Conservation (phyloP, 2,329 filamentous ascomycete species). For the Aspergillus udagawae region DNA sequence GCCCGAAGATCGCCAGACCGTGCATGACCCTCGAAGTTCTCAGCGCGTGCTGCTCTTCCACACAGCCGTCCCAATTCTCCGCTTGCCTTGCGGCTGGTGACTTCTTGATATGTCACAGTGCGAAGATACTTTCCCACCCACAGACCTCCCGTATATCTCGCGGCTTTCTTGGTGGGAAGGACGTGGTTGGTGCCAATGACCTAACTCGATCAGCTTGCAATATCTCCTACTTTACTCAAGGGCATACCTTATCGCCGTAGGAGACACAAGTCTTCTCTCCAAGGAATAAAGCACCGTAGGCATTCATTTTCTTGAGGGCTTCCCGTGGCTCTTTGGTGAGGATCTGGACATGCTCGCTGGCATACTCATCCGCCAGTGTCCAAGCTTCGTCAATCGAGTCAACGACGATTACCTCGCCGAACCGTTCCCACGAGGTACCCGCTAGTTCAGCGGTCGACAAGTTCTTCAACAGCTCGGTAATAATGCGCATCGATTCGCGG, state of each 20-base stretch:
- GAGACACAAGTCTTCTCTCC: slow-evolving; percentile 52
- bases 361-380: slow-evolving; percentile 45
- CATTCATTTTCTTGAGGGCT: slow-evolving; percentile 49
- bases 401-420: slow-evolving; percentile 47
- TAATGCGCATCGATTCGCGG: slow-evolving; percentile 32
- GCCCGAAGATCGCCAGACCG: slow-evolving; percentile 49
- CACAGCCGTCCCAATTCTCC: slow-evolving; percentile 49
- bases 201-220: slow-evolving; percentile 20
- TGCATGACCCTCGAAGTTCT: slow-evolving; percentile 53
- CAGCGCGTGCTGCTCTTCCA: slow-evolving; percentile 47
- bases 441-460: slow-evolving; percentile 45
- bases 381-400: slow-evolving; percentile 43
- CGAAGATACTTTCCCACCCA: slow-evolving; percentile 55
- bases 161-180: slow-evolving; percentile 47
- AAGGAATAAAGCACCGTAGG: slow-evolving; percentile 51
- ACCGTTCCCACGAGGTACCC: slow-evolving; percentile 41
- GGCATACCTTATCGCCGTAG: slow-evolving; percentile 50
- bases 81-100: slow-evolving; percentile 41
- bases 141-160: slow-evolving; percentile 50
- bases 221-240: background rate
- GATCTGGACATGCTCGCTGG: slow-evolving; percentile 52
- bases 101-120: slow-evolving; percentile 53
- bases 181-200: slow-evolving; percentile 55
- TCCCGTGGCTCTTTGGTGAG: slow-evolving; percentile 45
- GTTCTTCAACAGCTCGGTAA: slow-evolving; percentile 38